phyloP scores from a whole-genome alignment of 2,329 filamentous ascomycete genomes.

The Ceratocystis colombiana region DNA sequence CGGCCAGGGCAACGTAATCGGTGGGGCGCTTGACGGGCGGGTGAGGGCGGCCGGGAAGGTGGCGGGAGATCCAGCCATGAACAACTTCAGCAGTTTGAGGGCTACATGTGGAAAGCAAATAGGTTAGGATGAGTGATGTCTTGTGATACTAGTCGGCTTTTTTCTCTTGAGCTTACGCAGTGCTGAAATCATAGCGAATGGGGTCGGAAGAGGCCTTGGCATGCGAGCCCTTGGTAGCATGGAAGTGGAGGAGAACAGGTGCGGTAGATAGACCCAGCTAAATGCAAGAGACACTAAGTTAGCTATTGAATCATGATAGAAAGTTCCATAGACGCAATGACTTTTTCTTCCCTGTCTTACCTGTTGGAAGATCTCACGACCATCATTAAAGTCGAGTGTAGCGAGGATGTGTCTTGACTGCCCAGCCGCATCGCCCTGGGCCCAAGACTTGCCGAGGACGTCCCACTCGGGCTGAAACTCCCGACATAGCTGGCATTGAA shows the following conservation, averaged over 20 bases:
- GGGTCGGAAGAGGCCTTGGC: slow-evolving; percentile 61
- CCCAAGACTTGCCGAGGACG: slow-evolving; percentile 75
- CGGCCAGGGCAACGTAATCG: slow-evolving; percentile 70
- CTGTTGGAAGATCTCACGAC: slow-evolving; percentile 74
- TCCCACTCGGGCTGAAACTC: slow-evolving; percentile 96
- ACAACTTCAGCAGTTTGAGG: slow-evolving; percentile 66
- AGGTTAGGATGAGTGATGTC: slow-evolving; percentile 17
- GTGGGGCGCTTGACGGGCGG: slow-evolving; percentile 72
- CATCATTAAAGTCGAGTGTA: slow-evolving; percentile 79
- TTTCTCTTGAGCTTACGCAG: slow-evolving; percentile 48
- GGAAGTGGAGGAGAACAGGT: slow-evolving; percentile 79
- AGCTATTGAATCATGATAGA: background rate
- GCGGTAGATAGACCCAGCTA: slow-evolving; percentile 91
- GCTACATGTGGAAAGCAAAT: slow-evolving; percentile 37
- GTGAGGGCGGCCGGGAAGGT: slow-evolving; percentile 68
- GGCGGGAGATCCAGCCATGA: slow-evolving; percentile 66
- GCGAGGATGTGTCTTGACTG: slow-evolving; percentile 67
- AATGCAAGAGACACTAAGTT: background rate
- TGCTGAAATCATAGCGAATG: slow-evolving; percentile 72
- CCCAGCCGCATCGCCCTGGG: slow-evolving; percentile 66
- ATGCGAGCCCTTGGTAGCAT: slow-evolving; percentile 65
- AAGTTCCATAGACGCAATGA: background rate
- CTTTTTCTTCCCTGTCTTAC: slow-evolving; percentile 52
- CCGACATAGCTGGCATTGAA: slow-evolving; percentile 73
- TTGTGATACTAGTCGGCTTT: background rate